phyloP scores from a whole-genome alignment of 495 filamentous ascomycete genomes.

The Podospora bellae-mahoneyi region DNA sequence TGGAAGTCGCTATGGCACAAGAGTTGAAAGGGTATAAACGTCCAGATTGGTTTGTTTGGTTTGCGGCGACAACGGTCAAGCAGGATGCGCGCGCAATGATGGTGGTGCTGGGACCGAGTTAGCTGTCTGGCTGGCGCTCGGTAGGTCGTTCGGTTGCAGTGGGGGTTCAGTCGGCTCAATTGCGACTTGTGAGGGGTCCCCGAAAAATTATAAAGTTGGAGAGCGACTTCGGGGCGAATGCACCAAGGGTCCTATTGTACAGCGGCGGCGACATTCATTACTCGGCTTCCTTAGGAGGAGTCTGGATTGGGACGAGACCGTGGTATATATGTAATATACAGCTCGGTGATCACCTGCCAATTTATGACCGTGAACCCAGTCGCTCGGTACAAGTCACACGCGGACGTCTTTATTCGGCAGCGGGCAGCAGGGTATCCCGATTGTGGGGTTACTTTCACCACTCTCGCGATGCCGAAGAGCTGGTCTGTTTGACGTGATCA shows the following conservation, averaged over 20 bases:
- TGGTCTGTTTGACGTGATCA: not conserved
- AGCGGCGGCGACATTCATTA: not conserved
- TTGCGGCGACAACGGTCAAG: not conserved
- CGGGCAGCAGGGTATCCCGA: not conserved
- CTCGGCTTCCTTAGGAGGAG: not conserved
- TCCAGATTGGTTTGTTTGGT: not conserved
- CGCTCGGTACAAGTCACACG: not conserved
- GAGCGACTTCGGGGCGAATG: conserved; percentile 3
- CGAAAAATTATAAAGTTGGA: conserved; percentile 3
- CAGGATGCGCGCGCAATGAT: not conserved
- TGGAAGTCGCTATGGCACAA: not conserved
- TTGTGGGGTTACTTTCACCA: not conserved
- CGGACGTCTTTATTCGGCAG: not conserved
- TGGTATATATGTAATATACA: too few relatives aligned
- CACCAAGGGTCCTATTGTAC: not conserved
- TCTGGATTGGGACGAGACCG: too few relatives aligned
- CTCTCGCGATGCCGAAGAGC: not conserved
- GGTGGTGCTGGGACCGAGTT: not conserved
- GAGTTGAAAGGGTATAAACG: not conserved
- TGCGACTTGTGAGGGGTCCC: not conserved
- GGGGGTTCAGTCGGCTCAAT: conserved; percentile 2
- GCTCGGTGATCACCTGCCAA: not conserved
- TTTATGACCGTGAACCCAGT: not conserved
- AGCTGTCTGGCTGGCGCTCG: not conserved
- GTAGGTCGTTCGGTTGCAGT: not conserved